Evolutionary conservation across 441 rosid species (phyloP), one percentile per base, ranked within the genome.

Genomic region (Melastoma candidum): DNA sequence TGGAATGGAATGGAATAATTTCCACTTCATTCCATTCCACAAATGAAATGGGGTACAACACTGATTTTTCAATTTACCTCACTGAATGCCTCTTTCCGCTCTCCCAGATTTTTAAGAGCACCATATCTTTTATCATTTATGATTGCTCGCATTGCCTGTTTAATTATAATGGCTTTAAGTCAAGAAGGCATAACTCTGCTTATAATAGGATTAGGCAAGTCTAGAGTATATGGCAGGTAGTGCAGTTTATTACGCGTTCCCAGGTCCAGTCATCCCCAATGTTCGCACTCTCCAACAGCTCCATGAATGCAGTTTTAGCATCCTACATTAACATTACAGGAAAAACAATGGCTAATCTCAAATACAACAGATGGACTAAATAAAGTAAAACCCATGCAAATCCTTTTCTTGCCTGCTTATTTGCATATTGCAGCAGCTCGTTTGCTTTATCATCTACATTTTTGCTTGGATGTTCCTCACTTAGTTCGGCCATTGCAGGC

Each of bases 191-290:
- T 14, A 4, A 41, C 12, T 26, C 43, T 44, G 39, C 7, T 29
- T 7, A 29, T 29, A 29, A 29, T 29, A 29, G 36, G 36, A 29
- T 29, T 29, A 29, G 7, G 36, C 36, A 29, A 29, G 36, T 29
- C 5, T 3, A 29, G 7, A 29, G 36, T 3, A 29, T 3, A 29
- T 3, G 36, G 7, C 26, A 41, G 49, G 24, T 46, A 58, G 22
- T 32, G 24, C 12, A 75, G 43, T 64, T 50, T 58, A 65, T 12
- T 62, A 83, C 92, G 79, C 80, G 92, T 59, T 84, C 93, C 93
- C 93, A 81, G 51, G 79, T 76, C 85, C 86, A 84, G 75, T 79
- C 86, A 71, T 84, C 68, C 61, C 81, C 73, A 63, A 84, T 76
- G 69, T 77, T 81, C 68, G 73, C 72, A 7, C 77, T 70, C 65